A percentile compares a stretch with the other conserved stretches of the same genome.
Conservation (phyloP, 1,284 basidiomycete genomes). For the Trichosporon asahii region DNA sequence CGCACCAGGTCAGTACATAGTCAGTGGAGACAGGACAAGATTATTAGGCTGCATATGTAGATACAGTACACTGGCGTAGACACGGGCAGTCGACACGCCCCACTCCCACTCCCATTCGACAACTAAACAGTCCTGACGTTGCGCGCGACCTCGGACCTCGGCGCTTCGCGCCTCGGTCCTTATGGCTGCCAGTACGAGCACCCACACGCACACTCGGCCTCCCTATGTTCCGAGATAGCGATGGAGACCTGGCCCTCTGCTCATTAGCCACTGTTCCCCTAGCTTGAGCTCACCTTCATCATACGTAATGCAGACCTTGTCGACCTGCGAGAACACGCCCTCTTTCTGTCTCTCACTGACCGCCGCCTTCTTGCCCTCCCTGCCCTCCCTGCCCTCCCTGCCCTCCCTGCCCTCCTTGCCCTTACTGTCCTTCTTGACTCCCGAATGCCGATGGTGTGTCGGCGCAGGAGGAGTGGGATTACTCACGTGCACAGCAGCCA, state of each 20-base stretch:
- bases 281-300: neutral
- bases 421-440: neutral
- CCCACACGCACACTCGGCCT: neutral
- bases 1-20: too few relatives aligned
- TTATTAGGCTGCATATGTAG: too few relatives aligned
- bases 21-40: too few relatives aligned
- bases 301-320: slow-evolving; percentile 2
- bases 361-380: slow-evolving; percentile 16
- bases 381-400: neutral
- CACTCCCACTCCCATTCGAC: too few relatives aligned
- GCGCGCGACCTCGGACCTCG: too few relatives aligned
- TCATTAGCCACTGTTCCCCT: neutral
- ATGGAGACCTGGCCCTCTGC: neutral
- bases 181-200: neutral
- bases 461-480: slow-evolving; percentile 11
- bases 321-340: neutral
- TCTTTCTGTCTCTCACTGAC: neutral
- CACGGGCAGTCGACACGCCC: too few relatives aligned
- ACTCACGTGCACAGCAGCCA: slow-evolving; percentile 11
- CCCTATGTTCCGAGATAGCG: slow-evolving; percentile 7
- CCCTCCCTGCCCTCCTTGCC: neutral
- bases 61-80: too few relatives aligned
- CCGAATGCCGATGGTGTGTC: neutral
- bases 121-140: too few relatives aligned
- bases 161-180: neutral